Conservation (phyloP, 2,329 filamentous ascomycete species). For the Cadophora luteo-olivacea region DNA sequence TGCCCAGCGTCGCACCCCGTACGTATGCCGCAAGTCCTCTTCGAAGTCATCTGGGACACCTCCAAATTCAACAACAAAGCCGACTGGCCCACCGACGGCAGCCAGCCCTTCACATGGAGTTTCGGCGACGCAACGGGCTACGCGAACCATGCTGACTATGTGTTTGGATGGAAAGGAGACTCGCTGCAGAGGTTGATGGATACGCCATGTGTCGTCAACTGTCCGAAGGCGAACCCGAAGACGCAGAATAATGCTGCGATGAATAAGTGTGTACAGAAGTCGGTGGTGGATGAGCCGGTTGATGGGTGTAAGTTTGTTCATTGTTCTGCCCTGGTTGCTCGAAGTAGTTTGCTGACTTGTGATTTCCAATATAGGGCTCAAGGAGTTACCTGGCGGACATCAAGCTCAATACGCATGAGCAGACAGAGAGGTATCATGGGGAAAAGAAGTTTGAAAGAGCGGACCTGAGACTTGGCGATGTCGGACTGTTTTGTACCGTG, state of each 20-base stretch:
- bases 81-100: conserved; percentile 52
- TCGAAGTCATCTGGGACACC: conserved; percentile 56
- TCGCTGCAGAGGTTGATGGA: conserved; percentile 57
- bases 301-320: conserved; percentile 52
- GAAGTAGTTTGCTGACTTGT: neutral
- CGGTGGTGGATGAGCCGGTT: conserved; percentile 56
- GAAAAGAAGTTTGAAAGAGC: neutral
- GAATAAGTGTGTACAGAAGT: conserved; percentile 53
- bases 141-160: conserved; percentile 58
- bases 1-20: conserved; percentile 33
- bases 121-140: conserved; percentile 53
- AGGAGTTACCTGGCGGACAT: conserved; percentile 1
- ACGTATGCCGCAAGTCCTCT: conserved; percentile 39
- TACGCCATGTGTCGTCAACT: conserved; percentile 54
- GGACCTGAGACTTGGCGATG: too few relatives aligned
- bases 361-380: neutral
- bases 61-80: conserved; percentile 49
- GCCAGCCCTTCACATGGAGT: conserved; percentile 52
- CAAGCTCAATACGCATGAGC: conserved; percentile 12
- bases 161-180: conserved; percentile 59
- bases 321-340: neutral
- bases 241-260: conserved; percentile 52
- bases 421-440: too few relatives aligned
- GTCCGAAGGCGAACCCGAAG: conserved; percentile 47
- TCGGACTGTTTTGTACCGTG: neutral